Percentiles rank a stretch among this genome's conserved stretches.
Conservation (phyloP, 371 early-diverging fungal genomes). For the Syncephalastrum monosporum region DNA sequence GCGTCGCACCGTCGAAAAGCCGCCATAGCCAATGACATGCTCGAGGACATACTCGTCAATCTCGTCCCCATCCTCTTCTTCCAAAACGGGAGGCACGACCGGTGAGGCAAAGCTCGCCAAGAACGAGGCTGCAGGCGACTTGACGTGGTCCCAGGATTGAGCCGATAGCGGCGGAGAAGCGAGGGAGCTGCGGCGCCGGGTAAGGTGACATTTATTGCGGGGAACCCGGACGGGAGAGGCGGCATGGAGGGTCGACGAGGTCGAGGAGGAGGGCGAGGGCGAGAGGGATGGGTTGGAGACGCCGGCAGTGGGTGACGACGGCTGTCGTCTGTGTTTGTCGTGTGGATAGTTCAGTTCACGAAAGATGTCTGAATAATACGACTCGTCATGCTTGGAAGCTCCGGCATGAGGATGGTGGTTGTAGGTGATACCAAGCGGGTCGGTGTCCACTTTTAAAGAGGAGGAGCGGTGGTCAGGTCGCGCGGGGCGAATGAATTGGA, state of each 20-base stretch:
- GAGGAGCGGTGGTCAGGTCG: slow-evolving; percentile 2
- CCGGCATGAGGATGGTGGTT: slow-evolving; percentile 9
- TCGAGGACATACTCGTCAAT: slow-evolving; percentile 65
- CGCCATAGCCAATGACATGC: slow-evolving; percentile 62
- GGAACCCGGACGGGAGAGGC: slow-evolving; percentile 13
- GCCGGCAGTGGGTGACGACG: neutral
- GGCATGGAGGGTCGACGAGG: slow-evolving; percentile 10
- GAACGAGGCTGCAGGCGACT: slow-evolving; percentile 65
- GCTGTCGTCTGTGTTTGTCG: slow-evolving; percentile 1
- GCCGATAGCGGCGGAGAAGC: slow-evolving; percentile 27
- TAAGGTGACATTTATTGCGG: slow-evolving; percentile 17
- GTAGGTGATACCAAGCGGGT: slow-evolving; percentile 30
- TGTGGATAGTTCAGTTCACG: slow-evolving; percentile 29
- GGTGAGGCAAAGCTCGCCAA: slow-evolving; percentile 52
- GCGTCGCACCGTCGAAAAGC: slow-evolving; percentile 67
- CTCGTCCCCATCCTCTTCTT: slow-evolving; percentile 59
- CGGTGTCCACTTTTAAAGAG: slow-evolving; percentile 10
- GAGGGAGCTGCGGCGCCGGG: slow-evolving; percentile 10
- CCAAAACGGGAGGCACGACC: slow-evolving; percentile 13
- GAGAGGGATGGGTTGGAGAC: slow-evolving; percentile 10
- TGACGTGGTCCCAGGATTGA: slow-evolving; percentile 43
- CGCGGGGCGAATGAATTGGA: slow-evolving; percentile 18
- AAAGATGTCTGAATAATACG: slow-evolving; percentile 20
- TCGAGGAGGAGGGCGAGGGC: slow-evolving; percentile 16
- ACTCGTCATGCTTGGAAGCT: slow-evolving; percentile 8